Base-by-base conservation (phyloP, 169 alveolate genomes). In the Eimeria necatrix region DNA sequence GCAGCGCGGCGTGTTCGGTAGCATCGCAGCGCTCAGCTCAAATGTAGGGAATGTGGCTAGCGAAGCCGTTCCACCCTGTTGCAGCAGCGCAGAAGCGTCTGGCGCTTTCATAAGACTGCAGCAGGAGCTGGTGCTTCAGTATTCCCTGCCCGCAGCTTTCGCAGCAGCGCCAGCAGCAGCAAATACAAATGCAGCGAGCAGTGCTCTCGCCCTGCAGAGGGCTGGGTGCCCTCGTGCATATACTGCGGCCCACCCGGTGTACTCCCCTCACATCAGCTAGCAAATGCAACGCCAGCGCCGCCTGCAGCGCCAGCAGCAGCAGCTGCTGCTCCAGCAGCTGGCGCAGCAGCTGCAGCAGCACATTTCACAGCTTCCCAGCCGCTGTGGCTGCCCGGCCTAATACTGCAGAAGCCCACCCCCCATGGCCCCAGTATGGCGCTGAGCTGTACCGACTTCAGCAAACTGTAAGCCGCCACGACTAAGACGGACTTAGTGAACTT, bases 301-400 rank as follows among this genome's bases (percentile, higher is more conserved):
- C 12, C 68, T 12, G 20, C 68, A 56, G 68, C 68, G 32, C 46
- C 46, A 68, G 78, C 46, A 18, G 78, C 78, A 68, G 78, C 78
- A 68, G 46, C 78, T 14, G 78, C 78, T 18, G n/a, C n/a, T 14
- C 41, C 78, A 68, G 78, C 78, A 68, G 78, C 32, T 14, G 78
- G 12, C 12, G 32, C 78, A 68, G 32, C 78, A 68, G 78, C 32
- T 14, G 78, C 78, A 68, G 78, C 78, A 68, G 78, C 14, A 68
- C 14, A 3, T 0, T 68, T 68, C 9, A 24, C 46, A n/a, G 78
- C 78, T 18, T 32, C 41, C 41, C 41, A 32, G 41, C 41, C 41
- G 41, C 41, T 32, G 41, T 32, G 41, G 41, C 41, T 32, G 41
- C 41, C 41, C 41, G 41, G 41, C 41, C 41, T 32, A 32, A 32